Conservation (phyloP, 1,139 yeast genomes). For the Suhomyces chickasaworum region DNA sequence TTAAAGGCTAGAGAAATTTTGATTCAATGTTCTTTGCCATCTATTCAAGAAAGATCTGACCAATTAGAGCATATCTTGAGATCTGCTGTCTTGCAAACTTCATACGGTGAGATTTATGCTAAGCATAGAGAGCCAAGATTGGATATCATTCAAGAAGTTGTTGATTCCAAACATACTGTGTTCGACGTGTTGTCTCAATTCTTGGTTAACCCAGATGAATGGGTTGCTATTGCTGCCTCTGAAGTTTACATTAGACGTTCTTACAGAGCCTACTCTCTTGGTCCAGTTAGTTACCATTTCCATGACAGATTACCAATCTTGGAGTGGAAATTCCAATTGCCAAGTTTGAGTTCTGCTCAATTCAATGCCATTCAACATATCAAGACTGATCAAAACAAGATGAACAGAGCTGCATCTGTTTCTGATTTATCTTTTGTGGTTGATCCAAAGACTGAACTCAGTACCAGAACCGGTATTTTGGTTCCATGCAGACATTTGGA, state of each 20-base stretch:
- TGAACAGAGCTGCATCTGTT: constrained; percentile 88
- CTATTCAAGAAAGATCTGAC: constrained; percentile 93
- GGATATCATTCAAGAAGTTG: constrained; percentile 82
- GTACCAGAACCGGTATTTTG: constrained; percentile 81
- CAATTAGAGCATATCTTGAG: constrained; percentile 95
- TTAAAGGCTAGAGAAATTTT: constrained; percentile 93
- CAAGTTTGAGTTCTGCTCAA: constrained; percentile 68
- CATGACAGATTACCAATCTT: constrained; percentile 67
- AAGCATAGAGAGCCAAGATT: constrained; percentile 82
- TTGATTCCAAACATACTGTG: constrained; percentile 93
- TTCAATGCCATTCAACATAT: constrained; percentile 62
- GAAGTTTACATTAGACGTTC: constrained; percentile 97
- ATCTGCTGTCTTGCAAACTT: constrained; percentile 85
- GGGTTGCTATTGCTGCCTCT: constrained; percentile 93
- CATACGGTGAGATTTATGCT: constrained; percentile 80
- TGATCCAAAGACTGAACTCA: constrained; percentile 56
- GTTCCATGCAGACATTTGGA: constrained; percentile 83
- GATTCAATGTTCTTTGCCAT: constrained; percentile 95
- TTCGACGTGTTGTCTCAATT: constrained; percentile 95
- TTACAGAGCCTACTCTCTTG: constrained; percentile 91
- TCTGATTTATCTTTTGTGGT: constrained; percentile 88
- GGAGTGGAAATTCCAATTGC: constrained; percentile 90
- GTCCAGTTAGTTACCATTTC: constrained; percentile 66
- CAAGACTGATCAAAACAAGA: constrained; percentile 37
- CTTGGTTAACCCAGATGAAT: constrained; percentile 78